Evolutionary conservation across 352 stramenopile species (phyloP).

Genomic region (Discostella stelligera): DNA sequence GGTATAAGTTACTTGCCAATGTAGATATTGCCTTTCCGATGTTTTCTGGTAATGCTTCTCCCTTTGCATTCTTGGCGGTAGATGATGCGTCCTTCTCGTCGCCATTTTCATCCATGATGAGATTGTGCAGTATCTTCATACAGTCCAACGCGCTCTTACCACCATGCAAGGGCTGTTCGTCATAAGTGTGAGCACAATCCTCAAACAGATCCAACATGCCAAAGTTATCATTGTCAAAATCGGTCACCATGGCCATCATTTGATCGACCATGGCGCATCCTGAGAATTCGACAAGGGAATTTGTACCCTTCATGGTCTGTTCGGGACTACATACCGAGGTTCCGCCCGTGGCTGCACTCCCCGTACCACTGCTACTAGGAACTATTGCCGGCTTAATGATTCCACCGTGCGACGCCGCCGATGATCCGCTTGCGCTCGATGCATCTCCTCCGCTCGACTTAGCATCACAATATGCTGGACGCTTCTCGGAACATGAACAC

Average conservation of each 20-base stretch:
- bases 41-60: constrained; percentile 37
- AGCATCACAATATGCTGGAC: constrained; percentile 55
- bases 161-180: constrained; percentile 57
- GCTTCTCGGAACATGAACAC: constrained; percentile 66
- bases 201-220: constrained; percentile 79
- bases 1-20: constrained; percentile 65
- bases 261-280: constrained; percentile 67
- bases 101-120: constrained; percentile 50
- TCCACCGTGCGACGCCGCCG: constrained; percentile 27
- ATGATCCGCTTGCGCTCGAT: constrained; percentile 22
- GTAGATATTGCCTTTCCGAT: constrained; percentile 56
- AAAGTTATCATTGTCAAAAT: constrained; percentile 83
- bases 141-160: constrained; percentile 71
- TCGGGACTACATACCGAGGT: constrained; percentile 51
- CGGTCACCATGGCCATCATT: constrained; percentile 63
- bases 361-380: constrained; percentile 9
- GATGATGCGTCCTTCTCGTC: constrained; percentile 21
- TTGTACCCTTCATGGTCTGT: constrained; percentile 58
- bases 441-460: constrained; percentile 30
- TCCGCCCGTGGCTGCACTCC: constrained; percentile 17
- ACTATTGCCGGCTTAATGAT: constrained; percentile 39
- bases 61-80: constrained; percentile 30
- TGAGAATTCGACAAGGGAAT: constrained; percentile 62
- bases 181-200: constrained; percentile 70
- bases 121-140: constrained; percentile 74